Evolutionary conservation across 2,329 filamentous ascomycete genomes (phyloP).

Genomic region (Esteya vermicola): DNA sequence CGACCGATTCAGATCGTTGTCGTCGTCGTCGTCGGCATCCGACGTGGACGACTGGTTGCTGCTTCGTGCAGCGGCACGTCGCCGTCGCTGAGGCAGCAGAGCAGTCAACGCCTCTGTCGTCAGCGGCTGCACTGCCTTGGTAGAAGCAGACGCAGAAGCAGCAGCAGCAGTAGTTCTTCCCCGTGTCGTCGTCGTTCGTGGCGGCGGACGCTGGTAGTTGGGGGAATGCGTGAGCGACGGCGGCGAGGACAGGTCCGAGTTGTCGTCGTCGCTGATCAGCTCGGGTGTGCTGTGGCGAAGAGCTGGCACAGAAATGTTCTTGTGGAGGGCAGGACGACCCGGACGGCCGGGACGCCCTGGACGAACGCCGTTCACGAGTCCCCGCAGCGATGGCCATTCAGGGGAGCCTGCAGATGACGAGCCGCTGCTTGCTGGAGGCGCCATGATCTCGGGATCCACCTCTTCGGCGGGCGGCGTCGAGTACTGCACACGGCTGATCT

Average conservation of each 20-base stretch:
- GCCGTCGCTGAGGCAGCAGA: slow-evolving; percentile 37
- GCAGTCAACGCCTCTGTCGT: slow-evolving; percentile 41
- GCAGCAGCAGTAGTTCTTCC: slow-evolving; percentile 6
- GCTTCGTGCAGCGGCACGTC: slow-evolving; percentile 16
- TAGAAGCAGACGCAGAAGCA: slow-evolving; percentile 13
- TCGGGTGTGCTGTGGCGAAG: slow-evolving; percentile 23
- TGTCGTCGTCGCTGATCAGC: slow-evolving; percentile 24
- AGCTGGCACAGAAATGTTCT: slow-evolving; percentile 15
- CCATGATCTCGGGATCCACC: slow-evolving; percentile 34
- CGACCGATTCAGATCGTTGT: slow-evolving; percentile 26
- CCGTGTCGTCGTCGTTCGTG: background rate
- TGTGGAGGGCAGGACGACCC: too few species aligned
- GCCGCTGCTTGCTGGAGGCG: slow-evolving; percentile 40
- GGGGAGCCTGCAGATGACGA: slow-evolving; percentile 27
- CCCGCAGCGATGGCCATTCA: slow-evolving; percentile 37
- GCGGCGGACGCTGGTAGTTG: slow-evolving; percentile 24
- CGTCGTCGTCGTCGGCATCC: slow-evolving; percentile 14
- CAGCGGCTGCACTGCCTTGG: slow-evolving; percentile 23
- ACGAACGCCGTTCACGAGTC: slow-evolving; percentile 28
- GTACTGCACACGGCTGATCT: slow-evolving; percentile 14
- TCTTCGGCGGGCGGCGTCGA: slow-evolving; percentile 25
- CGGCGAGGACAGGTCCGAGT: slow-evolving; percentile 47
- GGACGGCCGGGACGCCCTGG: too few species aligned
- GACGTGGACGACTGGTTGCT: slow-evolving; percentile 9
- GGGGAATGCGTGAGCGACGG: slow-evolving; percentile 55